These are phyloP conservation scores for Leccinum boreale DNA, from an alignment of 768 basidiomycete genomes.

Conservation along the genomic window DNA sequence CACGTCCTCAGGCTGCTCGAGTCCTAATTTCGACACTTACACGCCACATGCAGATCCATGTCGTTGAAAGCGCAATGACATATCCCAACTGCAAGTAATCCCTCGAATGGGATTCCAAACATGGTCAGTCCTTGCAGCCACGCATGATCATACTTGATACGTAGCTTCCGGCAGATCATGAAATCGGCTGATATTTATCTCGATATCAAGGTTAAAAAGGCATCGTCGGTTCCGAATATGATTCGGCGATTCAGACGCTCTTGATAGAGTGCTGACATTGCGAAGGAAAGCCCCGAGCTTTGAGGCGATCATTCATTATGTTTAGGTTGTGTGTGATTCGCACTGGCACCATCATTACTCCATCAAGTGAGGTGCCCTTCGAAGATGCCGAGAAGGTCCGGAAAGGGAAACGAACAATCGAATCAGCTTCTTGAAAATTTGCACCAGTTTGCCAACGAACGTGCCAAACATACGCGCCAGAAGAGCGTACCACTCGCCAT, in stretches of 20 bases:
- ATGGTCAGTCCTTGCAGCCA: conserved; percentile 58
- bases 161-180: conserved; percentile 89
- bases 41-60: conserved; percentile 62
- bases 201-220: background rate
- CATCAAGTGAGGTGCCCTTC: too few relatives aligned
- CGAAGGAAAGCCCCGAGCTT: background rate
- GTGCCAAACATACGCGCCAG: conserved; percentile 47
- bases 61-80: conserved; percentile 89
- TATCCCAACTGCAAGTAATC: conserved; percentile 90
- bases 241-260: background rate
- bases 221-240: background rate
- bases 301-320: too few relatives aligned
- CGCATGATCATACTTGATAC: conserved; percentile 1
- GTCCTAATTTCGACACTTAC: conserved; percentile 15
- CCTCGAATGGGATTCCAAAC: conserved; percentile 90
- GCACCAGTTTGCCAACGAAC: too few relatives aligned
- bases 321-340: too few relatives aligned
- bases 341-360: too few relatives aligned
- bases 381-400: too few relatives aligned
- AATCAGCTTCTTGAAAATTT: too few relatives aligned
- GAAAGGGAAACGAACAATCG: too few relatives aligned
- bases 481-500: conserved; percentile 83
- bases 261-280: background rate
- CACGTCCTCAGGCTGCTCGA: conserved; percentile 78
- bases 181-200: conserved; percentile 51